phyloP scores from a whole-genome alignment of 2,329 filamentous ascomycete genomes.

The Beauveria sp. region DNA sequence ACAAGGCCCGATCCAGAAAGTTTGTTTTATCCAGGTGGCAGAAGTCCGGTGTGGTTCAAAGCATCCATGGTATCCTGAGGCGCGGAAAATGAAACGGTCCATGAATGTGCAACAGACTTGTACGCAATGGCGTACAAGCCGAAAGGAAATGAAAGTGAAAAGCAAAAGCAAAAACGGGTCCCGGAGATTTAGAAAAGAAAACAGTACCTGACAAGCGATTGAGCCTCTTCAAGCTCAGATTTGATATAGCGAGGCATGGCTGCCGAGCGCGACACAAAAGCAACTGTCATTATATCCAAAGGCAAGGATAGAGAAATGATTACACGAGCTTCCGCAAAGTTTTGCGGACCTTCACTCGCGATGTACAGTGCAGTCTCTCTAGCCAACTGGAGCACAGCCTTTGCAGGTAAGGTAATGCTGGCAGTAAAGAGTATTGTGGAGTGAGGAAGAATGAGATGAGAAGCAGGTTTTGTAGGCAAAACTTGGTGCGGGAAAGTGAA shows the following conservation, averaged over 20 bases:
- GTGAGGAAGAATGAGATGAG: slow-evolving; percentile 12
- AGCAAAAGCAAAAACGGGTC: slow-evolving; percentile 24
- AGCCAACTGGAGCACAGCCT: slow-evolving; percentile 1
- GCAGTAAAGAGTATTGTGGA: slow-evolving; percentile 13
- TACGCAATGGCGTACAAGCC: background rate
- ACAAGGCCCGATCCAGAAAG: slow-evolving; percentile 21
- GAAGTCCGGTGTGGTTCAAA: slow-evolving; percentile 10
- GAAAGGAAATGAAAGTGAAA: slow-evolving; percentile 12
- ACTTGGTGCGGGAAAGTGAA: slow-evolving; percentile 15
- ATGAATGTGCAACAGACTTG: slow-evolving; percentile 8
- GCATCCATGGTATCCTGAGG: background rate
- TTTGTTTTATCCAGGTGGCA: slow-evolving; percentile 6
- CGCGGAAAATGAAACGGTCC: slow-evolving; percentile 6
- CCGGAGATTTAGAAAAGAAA: slow-evolving; percentile 38
- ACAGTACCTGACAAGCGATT: slow-evolving; percentile 56
- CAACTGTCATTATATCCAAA: slow-evolving; percentile 41
- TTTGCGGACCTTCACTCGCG: slow-evolving; percentile 10
- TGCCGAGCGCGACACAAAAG: slow-evolving; percentile 39
- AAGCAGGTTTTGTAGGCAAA: slow-evolving; percentile 11
- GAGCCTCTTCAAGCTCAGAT: slow-evolving; percentile 51
- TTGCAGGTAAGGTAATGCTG: background rate
- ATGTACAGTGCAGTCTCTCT: slow-evolving; percentile 6
- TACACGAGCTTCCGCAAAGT: slow-evolving; percentile 7
- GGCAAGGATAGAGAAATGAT: slow-evolving; percentile 16
- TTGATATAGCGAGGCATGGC: slow-evolving; percentile 46